phyloP scores from a whole-genome alignment of 177 flowering plant genomes.

The Vitis hybrid region DNA sequence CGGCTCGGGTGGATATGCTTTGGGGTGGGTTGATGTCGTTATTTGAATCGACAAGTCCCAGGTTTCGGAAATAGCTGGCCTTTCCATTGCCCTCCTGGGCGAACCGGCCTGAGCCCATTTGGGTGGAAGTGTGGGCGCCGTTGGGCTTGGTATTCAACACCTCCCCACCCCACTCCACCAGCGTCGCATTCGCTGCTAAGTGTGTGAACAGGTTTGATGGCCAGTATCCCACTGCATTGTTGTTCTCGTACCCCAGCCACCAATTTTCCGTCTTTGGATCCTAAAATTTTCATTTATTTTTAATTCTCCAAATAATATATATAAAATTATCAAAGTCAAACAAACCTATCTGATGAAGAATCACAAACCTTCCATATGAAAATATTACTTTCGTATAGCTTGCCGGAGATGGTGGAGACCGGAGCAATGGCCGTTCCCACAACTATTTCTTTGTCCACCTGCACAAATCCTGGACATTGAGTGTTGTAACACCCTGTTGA shows the following conservation, averaged over 20 bases:
- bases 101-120: conserved; percentile 95
- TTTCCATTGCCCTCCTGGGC: conserved; percentile 79
- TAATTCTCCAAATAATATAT: too few species aligned
- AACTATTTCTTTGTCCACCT: conserved; percentile 42
- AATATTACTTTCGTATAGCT: conserved; percentile 80
- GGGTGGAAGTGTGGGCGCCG: conserved; percentile 80
- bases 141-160: conserved; percentile 73
- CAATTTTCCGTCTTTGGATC: conserved; percentile 95
- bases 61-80: conserved; percentile 85
- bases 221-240: conserved; percentile 87
- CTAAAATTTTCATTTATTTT: conserved; percentile 25
- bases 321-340: neutral
- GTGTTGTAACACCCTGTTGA: conserved; percentile 54
- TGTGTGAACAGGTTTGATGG: conserved; percentile 91
- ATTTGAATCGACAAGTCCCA: conserved; percentile 84
- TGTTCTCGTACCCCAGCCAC: conserved; percentile 95
- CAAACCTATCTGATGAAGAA: too few species aligned
- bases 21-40: conserved; percentile 71
- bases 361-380: conserved; percentile 89
- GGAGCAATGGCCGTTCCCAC: conserved; percentile 84
- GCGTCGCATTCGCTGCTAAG: conserved; percentile 77
- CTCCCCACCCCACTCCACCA: conserved; percentile 99
- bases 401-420: conserved; percentile 48
- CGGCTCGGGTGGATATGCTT: conserved; percentile 67
- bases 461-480: conserved; percentile 47